Evolutionary conservation across 805 yeast species (phyloP), one percentile per base, ranked within the genome.

Genomic region (Yarrowia osloensis): DNA sequence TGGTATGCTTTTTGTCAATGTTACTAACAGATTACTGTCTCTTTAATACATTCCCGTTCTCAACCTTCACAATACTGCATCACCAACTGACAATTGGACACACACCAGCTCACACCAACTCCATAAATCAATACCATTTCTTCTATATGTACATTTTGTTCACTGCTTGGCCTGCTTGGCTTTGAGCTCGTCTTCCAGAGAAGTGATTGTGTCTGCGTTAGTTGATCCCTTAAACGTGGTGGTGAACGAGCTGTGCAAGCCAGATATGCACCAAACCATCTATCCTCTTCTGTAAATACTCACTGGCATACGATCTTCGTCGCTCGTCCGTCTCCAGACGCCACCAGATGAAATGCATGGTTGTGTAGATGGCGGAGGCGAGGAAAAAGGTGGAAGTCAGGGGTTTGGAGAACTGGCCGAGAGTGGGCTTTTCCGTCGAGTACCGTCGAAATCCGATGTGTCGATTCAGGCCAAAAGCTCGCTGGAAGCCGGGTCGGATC

Each of bases 301-400:
- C 29, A 50, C 63, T 24, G 13, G 17, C 28, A 21, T 57, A 61
- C 7, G 40, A 49, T 46, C 54, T 44, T n/a, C 44, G 31, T 46
- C 66, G 28, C 54, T 61, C 66, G n/a, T 61, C 66, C 12, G 42
- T 61, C 44, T 61, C 66, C 15, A 31, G n/a, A 2, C 54, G 19
- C 68, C 62, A 42, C 68, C 66, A 42, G 29, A 37, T 26, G 24
- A 57, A 42, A 31, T 42, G 55, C 52, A 42, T 26, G 57, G 46
- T 46, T 9, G 66, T 19, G 42, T 61, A 57, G 40, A 57, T 26
- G 24, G 52, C 40, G 31, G 68, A 57, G 31, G 68, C 49, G 26
- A 55, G 66, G 40, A 66, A 61, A 44, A 61, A 61, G 19, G 66
- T 44, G 15, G 54, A 44, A 3, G 54, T 35, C 35, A 61, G 54